Evolutionary conservation across 345 rosid genomes (phyloP).

Genomic region (Eucalyptus erythrocorys): DNA sequence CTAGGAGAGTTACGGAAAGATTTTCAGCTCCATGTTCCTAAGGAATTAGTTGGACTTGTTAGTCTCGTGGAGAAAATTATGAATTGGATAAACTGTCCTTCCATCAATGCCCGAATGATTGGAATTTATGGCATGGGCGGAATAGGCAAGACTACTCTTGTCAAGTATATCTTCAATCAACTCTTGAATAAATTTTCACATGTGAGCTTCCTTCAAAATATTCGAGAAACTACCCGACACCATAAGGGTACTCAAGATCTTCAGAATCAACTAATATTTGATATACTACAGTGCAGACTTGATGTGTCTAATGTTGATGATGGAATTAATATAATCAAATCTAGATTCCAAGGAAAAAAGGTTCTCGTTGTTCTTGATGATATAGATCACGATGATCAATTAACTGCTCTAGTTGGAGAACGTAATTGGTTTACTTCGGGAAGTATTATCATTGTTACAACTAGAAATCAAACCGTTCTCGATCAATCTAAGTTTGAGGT

Average conservation of each 20-base stretch:
- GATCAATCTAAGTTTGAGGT: too few relatives aligned
- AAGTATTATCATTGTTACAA: too few relatives aligned
- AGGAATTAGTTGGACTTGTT: background rate
- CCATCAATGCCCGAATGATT: background rate
- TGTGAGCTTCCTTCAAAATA: background rate
- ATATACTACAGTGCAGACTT: too few relatives aligned
- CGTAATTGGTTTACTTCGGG: too few relatives aligned
- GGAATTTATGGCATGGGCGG: background rate
- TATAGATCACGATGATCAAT: too few relatives aligned
- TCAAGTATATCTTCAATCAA: background rate
- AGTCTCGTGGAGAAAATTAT: background rate
- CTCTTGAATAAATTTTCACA: background rate
- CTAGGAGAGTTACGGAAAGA: background rate
- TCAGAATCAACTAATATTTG: too few relatives aligned
- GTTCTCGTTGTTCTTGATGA: too few relatives aligned
- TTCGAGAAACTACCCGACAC: background rate
- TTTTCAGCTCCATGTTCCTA: background rate
- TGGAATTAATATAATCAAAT: too few relatives aligned
- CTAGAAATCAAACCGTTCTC: too few relatives aligned
- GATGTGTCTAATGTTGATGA: too few relatives aligned
- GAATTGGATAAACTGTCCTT: background rate
- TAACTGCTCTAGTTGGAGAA: too few relatives aligned
- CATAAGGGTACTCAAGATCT: background rate
- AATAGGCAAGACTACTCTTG: background rate
- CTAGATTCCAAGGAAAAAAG: too few relatives aligned